Evolutionary conservation across 805 yeast genomes (phyloP), one percentile per base, ranked within the genome.

Genomic region (Candida loeiensis): DNA sequence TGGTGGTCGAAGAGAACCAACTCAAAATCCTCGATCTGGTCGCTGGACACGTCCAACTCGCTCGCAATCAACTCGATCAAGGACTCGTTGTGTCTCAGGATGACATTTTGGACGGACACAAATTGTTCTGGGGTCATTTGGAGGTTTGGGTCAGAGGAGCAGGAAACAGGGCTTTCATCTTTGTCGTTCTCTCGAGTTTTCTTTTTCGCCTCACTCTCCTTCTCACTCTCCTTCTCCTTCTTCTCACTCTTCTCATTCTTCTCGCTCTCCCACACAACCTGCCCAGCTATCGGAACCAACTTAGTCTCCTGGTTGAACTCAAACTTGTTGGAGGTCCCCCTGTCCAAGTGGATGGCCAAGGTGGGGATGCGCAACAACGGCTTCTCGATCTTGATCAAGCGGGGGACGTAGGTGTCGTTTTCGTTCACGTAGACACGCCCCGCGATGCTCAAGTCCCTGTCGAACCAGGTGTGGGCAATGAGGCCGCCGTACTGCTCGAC

Each of bases 401-500:
- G 79, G 3, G 95, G 76, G 36, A 77, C 75, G 41, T 64, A 72
- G 40, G 73, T 68, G 6, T 77, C 82, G 4, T 61, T 48, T 3
- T 59, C 63, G 29, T 65, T 71, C 13, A 86, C 83, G 56, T 82
- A 82, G 1, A 91, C 95, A 49, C 98, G 73, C 12, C 99, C 99
- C 6, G 97, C 98, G 44, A 89, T 68, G 27, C 91, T 75, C 51
- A 93, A 73, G 59, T 91, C 97, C 44, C 97, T 79, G 61, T 91
- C 99, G 56, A 93, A 91, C 97, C 98, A 91, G 4, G 96, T 79
- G 58, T 87, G 96, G 80, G 97, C 93, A 40, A 90, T 80, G 37
- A 96, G 93, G 25, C 98, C 98, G 41, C 99, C 98, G 55, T 91
- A 91, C 36, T 82, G 77, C 62, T 93, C 98, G 7, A 93, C 95